Base-by-base conservation (phyloP, 2,329 filamentous ascomycete genomes). In the Bertia moriformis region DNA sequence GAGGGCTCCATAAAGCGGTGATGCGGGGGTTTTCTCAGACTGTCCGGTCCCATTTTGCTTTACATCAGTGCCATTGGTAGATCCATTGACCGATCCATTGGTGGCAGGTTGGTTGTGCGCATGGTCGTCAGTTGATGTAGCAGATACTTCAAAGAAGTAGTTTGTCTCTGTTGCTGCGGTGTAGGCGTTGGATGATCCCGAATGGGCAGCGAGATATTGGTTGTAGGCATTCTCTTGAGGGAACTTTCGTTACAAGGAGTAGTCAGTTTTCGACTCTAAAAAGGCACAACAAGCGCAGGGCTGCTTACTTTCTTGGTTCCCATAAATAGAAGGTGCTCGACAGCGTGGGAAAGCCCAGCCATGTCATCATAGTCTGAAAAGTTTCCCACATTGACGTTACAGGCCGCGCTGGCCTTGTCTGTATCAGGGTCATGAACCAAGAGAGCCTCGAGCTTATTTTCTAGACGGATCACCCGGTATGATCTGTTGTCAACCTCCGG, bases 321-420 rank as follows among this genome's bases (percentile, higher is more conserved):
- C 77, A 83, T 81, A 57, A 82, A 82, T 37, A 82, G 60, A 48
- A 79, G 50, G 59, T 83, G 78, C 60, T 83, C 78, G 38, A 82
- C 73, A 0, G 76, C 77, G 58, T 83, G 78, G 39, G 77, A 77
- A 10, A 40, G 15, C 10, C 40, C 77, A 72, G 18, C 75, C 66
- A 82, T 73, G 48, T 79, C 74, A 46, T 73, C 67, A 36, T 67
- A 64, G 53, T 83, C 78, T 48, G 70, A 77, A 56, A 81, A 79
- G 53, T 74, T 79, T 40, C 78, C 78, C 35, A 79, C 77, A 53
- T 80, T 75, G 46, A 82, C 76, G 51, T 81, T 78, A 50, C 81
- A 67, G 37, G 76, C 72, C 14, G 75, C 78, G 44, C 75, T 78
- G 20, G 77, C 75, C 61, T 82, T 81, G 60, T 83, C 78, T 19